Base-by-base conservation (phyloP, 768 basidiomycete genomes). In the Lepiota subincarnata region DNA sequence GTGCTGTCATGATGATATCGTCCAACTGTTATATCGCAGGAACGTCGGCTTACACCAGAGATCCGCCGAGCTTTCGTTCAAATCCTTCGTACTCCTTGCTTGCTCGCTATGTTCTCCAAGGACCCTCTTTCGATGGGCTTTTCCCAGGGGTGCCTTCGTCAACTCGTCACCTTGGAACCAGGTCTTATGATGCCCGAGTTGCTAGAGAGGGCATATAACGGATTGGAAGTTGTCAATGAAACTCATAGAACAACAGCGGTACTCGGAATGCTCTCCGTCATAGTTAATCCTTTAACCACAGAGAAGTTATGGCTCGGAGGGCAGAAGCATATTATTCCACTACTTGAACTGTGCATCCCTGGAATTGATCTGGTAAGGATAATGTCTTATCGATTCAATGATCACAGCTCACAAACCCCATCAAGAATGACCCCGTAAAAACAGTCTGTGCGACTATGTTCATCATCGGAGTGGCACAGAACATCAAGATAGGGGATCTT, bases 161-260 rank as follows among this genome's bases (percentile, higher is more conserved):
- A 79, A 24, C 74, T 98, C 71, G 84, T 89, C 1, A 72, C 87
- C 51, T 74, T 92, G 6, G 93, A 97, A 62, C 92, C 96, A 0
- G 74, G 77, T 14, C 71, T 96, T 31, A 79, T 98, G 60, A 88
- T 98, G 84, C 94, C 94, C 2, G 86, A 92, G 38, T 74, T 98
- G 11, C 76, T 98, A 19, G 95, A 97, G 62, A 82, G 94, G 26
- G 92, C 92, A 1, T 93, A 96, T 57, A 80, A 88, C 35, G 93
- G 93, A 0, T 73, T 98, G n/a, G 93, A 97, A 65, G 85, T 87
- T 10, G 81, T 98, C 14, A 94, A 95, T 58, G 95, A 98, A 75
- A 98, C 96, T 0, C 92, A 97, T 66, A 76, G 95, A 37, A 97
- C 95, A 3, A 93, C 92, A 1, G 90, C 95, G 1, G 91, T 92